These are phyloP conservation scores for Letharia lupina DNA, from an alignment of 495 filamentous ascomycete genomes.

Conservation along the genomic window DNA sequence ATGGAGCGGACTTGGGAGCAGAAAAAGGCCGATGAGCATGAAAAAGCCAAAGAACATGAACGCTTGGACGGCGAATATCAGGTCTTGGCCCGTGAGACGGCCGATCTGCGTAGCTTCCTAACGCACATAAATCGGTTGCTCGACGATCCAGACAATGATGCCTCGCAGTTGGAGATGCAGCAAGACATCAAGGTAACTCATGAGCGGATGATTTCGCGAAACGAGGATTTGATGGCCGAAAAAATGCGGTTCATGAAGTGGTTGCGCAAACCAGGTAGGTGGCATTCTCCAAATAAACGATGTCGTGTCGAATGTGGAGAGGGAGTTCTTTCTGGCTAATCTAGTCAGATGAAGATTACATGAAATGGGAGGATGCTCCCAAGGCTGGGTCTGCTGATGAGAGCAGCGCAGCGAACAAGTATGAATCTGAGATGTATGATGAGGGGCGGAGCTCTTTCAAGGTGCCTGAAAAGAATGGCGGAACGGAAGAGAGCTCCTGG, in stretches of 20 bases:
- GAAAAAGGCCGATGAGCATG: no score
- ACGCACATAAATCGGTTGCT: not conserved
- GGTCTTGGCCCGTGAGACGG: not conserved
- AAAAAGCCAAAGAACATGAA: not conserved
- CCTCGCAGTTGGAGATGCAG: not conserved
- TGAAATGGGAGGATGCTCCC: no score
- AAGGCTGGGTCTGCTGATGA: not conserved
- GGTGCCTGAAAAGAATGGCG: not conserved
- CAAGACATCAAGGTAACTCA: not conserved
- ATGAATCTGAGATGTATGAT: not conserved
- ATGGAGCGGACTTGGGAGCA: not conserved
- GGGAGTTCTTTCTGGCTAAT: not conserved
- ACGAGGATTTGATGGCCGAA: not conserved
- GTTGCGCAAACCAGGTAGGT: not conserved
- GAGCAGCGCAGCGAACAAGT: not conserved
- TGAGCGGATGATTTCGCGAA: not conserved
- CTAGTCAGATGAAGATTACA: not conserved
- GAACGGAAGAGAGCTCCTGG: not conserved
- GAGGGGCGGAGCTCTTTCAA: not conserved
- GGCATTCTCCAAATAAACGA: not conserved
- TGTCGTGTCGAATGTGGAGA: not conserved
- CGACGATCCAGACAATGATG: not conserved
- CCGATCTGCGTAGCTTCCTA: not conserved
- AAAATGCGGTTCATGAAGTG: not conserved
- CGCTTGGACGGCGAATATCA: not conserved